These are phyloP conservation scores for Blastocystis sp. DNA, from an alignment of 352 stramenopile genomes.

Conservation along the genomic window DNA sequence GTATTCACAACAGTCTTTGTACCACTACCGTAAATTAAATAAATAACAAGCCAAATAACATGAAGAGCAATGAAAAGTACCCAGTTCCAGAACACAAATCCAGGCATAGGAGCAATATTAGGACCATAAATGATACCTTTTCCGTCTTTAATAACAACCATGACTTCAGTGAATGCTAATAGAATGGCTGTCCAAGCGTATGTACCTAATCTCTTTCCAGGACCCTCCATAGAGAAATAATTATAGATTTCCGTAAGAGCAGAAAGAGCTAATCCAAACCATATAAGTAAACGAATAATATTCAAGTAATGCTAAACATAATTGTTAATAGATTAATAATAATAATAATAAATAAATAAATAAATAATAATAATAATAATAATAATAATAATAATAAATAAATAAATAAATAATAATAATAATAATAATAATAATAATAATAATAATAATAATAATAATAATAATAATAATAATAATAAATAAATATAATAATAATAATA, in stretches of 20 bases:
- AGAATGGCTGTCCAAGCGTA: constrained; percentile 34
- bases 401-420: too few species aligned
- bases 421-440: too few species aligned
- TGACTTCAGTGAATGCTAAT: constrained; percentile 22
- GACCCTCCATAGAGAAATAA: constrained; percentile 31
- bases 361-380: too few species aligned
- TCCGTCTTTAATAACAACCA: constrained; percentile 22
- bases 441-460: too few species aligned
- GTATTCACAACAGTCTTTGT: too few species aligned
- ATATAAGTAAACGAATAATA: constrained; percentile 24
- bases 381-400: too few species aligned
- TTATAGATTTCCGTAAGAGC: constrained; percentile 25
- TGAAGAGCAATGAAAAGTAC: constrained; percentile 54
- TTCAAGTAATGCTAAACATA: constrained; percentile 14
- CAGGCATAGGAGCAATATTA: constrained; percentile 55
- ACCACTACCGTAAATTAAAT: too few species aligned
- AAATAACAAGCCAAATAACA: constrained; percentile 56
- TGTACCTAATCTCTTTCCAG: constrained; percentile 7
- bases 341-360: too few species aligned
- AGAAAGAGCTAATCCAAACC: constrained; percentile 15
- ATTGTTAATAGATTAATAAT: too few species aligned
- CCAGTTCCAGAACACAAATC: constrained; percentile 58
- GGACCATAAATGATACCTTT: constrained; percentile 33
- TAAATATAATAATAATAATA: too few species aligned
- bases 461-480: too few species aligned